A percentile compares a stretch with the other conserved stretches of the same genome.
Evolutionary conservation across 805 yeast genomes (phyloP).

Genomic region (Yamadazyma sp.): DNA sequence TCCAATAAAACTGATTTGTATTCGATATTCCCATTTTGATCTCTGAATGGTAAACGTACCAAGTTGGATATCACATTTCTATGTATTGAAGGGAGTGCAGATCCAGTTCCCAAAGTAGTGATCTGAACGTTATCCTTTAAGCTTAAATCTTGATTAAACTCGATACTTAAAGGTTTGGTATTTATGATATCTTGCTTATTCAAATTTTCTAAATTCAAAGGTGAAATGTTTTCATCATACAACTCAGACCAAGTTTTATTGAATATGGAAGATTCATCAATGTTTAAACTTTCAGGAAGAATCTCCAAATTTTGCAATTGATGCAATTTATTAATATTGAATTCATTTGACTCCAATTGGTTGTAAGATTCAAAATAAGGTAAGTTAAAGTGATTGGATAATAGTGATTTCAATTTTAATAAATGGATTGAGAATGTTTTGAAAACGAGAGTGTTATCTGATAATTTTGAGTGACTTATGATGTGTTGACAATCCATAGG

Average conservation of each 20-base stretch:
- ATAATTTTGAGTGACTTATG: constrained; percentile 67
- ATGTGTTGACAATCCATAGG: constrained; percentile 54
- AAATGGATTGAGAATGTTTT: constrained; percentile 51
- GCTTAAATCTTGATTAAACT: constrained; percentile 5
- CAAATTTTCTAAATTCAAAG: constrained; percentile 14
- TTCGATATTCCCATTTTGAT: constrained; percentile 15
- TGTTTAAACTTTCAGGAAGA: constrained; percentile 18
- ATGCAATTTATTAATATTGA: constrained; percentile 22
- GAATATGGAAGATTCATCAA: constrained; percentile 18
- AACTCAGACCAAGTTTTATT: constrained; percentile 26
- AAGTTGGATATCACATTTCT: constrained; percentile 84
- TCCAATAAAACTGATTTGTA: constrained; percentile 64
- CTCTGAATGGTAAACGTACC: constrained; percentile 61
- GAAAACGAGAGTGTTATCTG: constrained; percentile 61
- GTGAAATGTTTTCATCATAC: constrained; percentile 27
- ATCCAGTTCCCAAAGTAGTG: constrained; percentile 87
- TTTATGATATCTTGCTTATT: constrained; percentile 17
- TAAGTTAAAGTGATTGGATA: constrained; percentile 42
- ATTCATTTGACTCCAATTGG: constrained; percentile 10
- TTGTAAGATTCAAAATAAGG: constrained; percentile 25
- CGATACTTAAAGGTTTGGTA: constrained; percentile 19
- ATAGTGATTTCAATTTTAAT: constrained; percentile 56
- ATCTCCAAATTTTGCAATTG: constrained; percentile 29
- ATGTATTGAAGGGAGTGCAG: constrained; percentile 80
- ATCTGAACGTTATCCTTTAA: constrained; percentile 59